Evolutionary conservation across 345 rosid genomes (phyloP), one percentile per base, ranked within the genome.

Genomic region (Syzygium aqueum): DNA sequence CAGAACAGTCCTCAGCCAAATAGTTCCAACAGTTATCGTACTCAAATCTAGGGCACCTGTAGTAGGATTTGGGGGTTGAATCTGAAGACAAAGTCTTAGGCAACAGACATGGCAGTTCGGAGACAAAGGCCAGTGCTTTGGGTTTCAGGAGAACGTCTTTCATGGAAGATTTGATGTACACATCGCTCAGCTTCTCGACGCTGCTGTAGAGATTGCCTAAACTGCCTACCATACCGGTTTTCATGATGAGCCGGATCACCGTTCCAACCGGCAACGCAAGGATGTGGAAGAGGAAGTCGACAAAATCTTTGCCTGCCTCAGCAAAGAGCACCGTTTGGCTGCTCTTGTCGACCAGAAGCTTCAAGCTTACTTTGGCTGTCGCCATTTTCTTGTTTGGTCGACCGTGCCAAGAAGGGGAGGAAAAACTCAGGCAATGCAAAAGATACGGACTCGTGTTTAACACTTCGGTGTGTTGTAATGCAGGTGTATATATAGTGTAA

Each of bases 321-420:
- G 85, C 85, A 28, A 51, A 84, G 43, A 84, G 59, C 33, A 84
- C 46, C 59, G 37, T 84, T n/a, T 10, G 8, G 57, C 17, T 30
- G 33, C 33, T 22, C 27, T 37, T 84, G 85, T 90, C 51, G 85
- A 53, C 87, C 89, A 63, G 61, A 19, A 80, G 33, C 40, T 84
- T 84, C 43, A 86, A 89, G 65, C 80, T 89, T 84, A 51, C 49
- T 87, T 88, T 56, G 87, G 67, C 80, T 88, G 46, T 17, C 13
- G 46, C 78, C 78, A 33, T 67, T 33, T 3, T 67, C 78, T 12
- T 16, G 22, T 9, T 67, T 22, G 80, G 46, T 9, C 25, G 49
- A 37, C 17, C 33, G 37, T 33, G 37, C 37, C 37, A 33, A 33
- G 37, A 33, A 33, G 80, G 25, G 80, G 49, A 37, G 80, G 49